Conservation (phyloP, 2,329 filamentous ascomycete genomes). For the Trichoderma polysporum region DNA sequence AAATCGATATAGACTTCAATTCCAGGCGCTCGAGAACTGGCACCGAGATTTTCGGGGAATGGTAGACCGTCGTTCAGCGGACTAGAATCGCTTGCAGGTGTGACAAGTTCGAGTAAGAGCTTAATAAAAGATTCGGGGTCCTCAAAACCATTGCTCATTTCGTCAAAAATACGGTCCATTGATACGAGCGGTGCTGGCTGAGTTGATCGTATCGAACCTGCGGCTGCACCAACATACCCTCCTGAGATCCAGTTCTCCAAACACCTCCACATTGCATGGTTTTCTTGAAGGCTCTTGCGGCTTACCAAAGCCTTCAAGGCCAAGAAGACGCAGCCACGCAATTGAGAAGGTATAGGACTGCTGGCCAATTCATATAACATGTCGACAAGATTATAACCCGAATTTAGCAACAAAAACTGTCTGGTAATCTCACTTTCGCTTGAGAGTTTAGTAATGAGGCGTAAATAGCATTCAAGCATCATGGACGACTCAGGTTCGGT, state of each 20-base stretch:
- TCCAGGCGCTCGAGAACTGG: constrained; percentile 71
- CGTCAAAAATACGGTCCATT: constrained; percentile 68
- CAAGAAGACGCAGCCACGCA: constrained; percentile 82
- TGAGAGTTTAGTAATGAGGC: constrained; percentile 80
- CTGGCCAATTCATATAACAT: constrained; percentile 77
- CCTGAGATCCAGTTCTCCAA: constrained; percentile 79
- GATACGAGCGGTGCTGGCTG: constrained; percentile 40
- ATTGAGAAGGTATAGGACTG: constrained; percentile 70
- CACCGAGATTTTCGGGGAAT: constrained; percentile 83
- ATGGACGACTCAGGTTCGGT: constrained; percentile 88
- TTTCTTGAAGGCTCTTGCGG: constrained; percentile 66
- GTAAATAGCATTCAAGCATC: constrained; percentile 93
- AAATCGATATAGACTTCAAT: constrained; percentile 95
- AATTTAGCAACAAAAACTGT: constrained; percentile 66
- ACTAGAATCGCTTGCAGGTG: constrained; percentile 60
- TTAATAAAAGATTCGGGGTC: constrained; percentile 82
- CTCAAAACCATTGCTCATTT: constrained; percentile 77
- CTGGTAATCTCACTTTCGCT: constrained; percentile 71
- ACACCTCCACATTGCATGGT: constrained; percentile 73
- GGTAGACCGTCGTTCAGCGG: constrained; percentile 73
- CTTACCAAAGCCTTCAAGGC: constrained; percentile 73
- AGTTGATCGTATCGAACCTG: constrained; percentile 32
- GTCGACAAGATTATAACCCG: constrained; percentile 67
- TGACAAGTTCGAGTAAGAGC: constrained; percentile 70
- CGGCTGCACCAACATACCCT: constrained; percentile 44